Evolutionary conservation across 768 basidiomycete species (phyloP).

Genomic region (Suillus spraguei): DNA sequence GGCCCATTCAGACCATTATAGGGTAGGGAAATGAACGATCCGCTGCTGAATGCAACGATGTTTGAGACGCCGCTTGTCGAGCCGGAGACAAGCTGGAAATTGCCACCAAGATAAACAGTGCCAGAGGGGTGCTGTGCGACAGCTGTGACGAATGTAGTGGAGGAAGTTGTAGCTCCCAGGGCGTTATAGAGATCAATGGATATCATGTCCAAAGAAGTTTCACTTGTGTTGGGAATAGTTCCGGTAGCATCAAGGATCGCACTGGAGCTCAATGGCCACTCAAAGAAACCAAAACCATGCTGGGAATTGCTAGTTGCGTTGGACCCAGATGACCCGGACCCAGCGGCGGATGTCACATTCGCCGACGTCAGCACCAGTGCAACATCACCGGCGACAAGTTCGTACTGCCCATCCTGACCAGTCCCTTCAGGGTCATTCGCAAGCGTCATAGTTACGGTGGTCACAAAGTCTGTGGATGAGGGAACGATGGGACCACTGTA

Average conservation of each 20-base stretch:
- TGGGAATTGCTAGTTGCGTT: conserved; percentile 38
- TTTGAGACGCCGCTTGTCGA: conserved; percentile 62
- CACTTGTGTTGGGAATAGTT: conserved; percentile 63
- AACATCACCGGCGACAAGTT: conserved; percentile 86
- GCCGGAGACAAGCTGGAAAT: conserved; percentile 64
- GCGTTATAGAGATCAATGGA: conserved; percentile 64
- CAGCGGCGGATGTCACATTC: conserved; percentile 41
- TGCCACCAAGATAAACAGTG: conserved; percentile 72
- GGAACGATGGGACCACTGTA: conserved; percentile 88
- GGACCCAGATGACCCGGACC: conserved; percentile 28
- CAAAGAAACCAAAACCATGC: conserved; percentile 82
- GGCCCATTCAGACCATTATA: conserved; percentile 78
- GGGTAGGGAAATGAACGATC: conserved; percentile 53
- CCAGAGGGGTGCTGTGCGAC: conserved; percentile 70
- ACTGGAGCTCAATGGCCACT: conserved; percentile 68
- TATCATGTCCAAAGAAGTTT: conserved; percentile 67
- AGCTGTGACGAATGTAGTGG: conserved; percentile 47
- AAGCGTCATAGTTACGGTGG: conserved; percentile 76
- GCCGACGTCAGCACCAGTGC: conserved; percentile 74
- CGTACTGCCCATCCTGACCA: conserved; percentile 69
- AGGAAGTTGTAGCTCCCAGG: conserved; percentile 49
- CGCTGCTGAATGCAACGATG: conserved; percentile 69
- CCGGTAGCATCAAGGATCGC: conserved; percentile 58
- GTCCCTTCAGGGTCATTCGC: conserved; percentile 63
- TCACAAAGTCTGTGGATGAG: conserved; percentile 67